These are phyloP conservation scores for Quillaja saponaria DNA, from an alignment of 306 rosid species.

Conservation along the genomic window DNA sequence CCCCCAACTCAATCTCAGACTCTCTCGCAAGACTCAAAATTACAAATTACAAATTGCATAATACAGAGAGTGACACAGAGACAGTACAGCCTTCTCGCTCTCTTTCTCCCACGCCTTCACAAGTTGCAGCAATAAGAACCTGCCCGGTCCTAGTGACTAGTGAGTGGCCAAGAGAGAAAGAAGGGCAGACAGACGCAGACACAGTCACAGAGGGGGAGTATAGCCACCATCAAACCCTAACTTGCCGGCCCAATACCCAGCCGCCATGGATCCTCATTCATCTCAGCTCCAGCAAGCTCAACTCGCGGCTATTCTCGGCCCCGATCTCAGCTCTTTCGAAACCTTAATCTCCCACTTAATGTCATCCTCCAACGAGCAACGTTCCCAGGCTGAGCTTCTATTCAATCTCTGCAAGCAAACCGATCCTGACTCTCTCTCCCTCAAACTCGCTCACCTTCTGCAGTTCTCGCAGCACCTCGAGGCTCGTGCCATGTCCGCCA, in stretches of 20 bases:
- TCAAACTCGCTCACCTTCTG: constrained; percentile 85
- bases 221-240: constrained; percentile 32
- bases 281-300: constrained; percentile 83
- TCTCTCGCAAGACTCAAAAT: too few relatives aligned
- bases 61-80: too few relatives aligned
- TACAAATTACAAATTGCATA: too few relatives aligned
- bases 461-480: constrained; percentile 68
- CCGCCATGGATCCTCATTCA: constrained; percentile 74
- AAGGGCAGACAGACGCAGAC: background rate
- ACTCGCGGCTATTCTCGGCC: constrained; percentile 79
- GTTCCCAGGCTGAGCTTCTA: constrained; percentile 81
- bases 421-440: constrained; percentile 74
- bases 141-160: background rate
- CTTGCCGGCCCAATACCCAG: constrained; percentile 18
- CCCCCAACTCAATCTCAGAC: background rate
- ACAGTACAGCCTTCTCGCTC: background rate
- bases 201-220: background rate
- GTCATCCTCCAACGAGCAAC: constrained; percentile 84
- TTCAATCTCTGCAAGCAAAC: constrained; percentile 95
- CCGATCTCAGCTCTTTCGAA: constrained; percentile 77
- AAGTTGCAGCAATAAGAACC: background rate
- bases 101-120: background rate
- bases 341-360: constrained; percentile 87
- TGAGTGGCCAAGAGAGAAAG: background rate
- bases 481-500: constrained; percentile 94